Evolutionary conservation across 768 basidiomycete species (phyloP).

Genomic region (Paxillus ammoniavirescens): DNA sequence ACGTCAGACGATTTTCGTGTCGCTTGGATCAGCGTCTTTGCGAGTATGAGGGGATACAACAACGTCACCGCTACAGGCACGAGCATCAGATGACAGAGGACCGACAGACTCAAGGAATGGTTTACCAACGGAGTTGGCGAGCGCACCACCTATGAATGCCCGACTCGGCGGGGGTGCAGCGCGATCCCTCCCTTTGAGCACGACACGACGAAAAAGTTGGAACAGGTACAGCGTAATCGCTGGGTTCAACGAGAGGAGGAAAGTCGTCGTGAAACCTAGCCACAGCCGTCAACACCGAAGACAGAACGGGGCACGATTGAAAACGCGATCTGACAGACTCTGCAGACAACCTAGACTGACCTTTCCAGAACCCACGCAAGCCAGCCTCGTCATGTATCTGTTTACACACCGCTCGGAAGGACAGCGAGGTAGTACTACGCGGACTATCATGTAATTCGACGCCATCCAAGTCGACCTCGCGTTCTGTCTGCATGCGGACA

Average conservation of each 20-base stretch:
- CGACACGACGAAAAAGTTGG: constrained; percentile 46
- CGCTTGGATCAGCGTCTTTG: constrained; percentile 53
- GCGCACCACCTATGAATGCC: constrained; percentile 56
- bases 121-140: constrained; percentile 50
- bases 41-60: constrained; percentile 58
- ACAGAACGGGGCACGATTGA: neutral
- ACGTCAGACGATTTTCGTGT: constrained; percentile 26
- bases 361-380: constrained; percentile 55
- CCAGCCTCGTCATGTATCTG: constrained; percentile 50
- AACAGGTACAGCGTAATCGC: constrained; percentile 56
- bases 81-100: neutral
- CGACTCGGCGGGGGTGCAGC: constrained; percentile 39
- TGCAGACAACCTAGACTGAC: constrained; percentile 37
- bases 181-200: constrained; percentile 22
- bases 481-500: constrained; percentile 48
- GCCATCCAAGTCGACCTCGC: constrained; percentile 33
- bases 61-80: constrained; percentile 37
- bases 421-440: constrained; percentile 4
- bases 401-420: constrained; percentile 28
- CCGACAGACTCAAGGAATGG: neutral
- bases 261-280: constrained; percentile 49
- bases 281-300: neutral
- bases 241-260: constrained; percentile 53
- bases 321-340: no score
- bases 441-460: neutral